phyloP scores from a whole-genome alignment of 176 grass and related monocot species.

The Oropetium thomaeum region DNA sequence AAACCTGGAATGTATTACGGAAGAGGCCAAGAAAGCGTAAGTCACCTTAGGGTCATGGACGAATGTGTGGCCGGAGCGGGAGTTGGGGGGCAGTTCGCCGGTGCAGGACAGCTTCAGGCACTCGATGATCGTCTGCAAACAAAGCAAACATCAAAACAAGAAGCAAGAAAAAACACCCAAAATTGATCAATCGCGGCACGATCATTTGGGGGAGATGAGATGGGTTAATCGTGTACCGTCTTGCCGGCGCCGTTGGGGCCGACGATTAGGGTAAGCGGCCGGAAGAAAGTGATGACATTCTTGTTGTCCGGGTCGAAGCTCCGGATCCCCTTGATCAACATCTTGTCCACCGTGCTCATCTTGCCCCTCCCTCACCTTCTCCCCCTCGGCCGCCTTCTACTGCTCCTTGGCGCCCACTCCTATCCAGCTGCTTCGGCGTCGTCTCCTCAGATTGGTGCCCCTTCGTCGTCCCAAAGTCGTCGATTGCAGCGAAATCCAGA shows the following conservation, averaged over 20 bases:
- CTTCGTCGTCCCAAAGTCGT: too few relatives aligned
- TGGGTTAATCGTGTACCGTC: slow-evolving; percentile 41
- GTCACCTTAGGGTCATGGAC: slow-evolving; percentile 89
- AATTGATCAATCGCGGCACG: slow-evolving; percentile 9
- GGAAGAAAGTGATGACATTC: slow-evolving; percentile 99
- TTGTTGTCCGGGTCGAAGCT: slow-evolving; percentile 99
- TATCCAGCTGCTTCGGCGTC: not conserved
- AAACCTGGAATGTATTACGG: not conserved
- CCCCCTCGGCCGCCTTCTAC: not conserved
- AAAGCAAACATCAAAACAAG: not conserved
- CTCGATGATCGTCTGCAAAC: slow-evolving; percentile 86
- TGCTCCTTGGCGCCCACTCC: not conserved
- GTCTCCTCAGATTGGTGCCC: not conserved
- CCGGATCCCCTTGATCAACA: slow-evolving; percentile 96
- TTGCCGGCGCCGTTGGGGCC: slow-evolving; percentile 95
- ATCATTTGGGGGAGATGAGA: not conserved
- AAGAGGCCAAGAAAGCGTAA: not conserved
- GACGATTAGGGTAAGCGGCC: slow-evolving; percentile 95
- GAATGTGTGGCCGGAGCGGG: slow-evolving; percentile 90
- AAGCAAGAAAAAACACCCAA: not conserved
- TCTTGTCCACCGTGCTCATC: slow-evolving; percentile 99
- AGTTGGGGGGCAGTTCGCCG: slow-evolving; percentile 89
- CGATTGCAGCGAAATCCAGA: not conserved
- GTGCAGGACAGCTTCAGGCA: slow-evolving; percentile 97
- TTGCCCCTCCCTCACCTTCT: not conserved